phyloP scores from a whole-genome alignment of 148 eudicot species.

The Chenopodium album region DNA sequence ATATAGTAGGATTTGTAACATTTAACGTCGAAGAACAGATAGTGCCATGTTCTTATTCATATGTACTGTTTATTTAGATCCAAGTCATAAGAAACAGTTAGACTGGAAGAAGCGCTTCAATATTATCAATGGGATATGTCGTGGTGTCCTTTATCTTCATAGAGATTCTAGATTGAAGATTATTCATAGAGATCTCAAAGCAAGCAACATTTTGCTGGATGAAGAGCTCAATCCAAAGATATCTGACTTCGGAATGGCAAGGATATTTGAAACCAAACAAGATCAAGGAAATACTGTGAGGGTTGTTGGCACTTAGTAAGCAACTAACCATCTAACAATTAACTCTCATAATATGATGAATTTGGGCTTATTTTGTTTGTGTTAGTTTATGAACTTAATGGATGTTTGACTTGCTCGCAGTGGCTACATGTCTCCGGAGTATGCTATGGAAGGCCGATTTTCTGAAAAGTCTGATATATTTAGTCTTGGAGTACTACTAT shows the following conservation, averaged over 20 bases:
- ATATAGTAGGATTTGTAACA: no score
- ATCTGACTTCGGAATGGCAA: conserved; percentile 50
- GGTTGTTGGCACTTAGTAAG: conserved; percentile 52
- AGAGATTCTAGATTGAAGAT: conserved; percentile 23
- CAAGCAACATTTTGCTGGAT: conserved; percentile 26
- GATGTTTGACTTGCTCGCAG: conserved; percentile 14
- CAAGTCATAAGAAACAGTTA: neutral
- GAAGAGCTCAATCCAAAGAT: conserved; percentile 30
- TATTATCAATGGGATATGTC: conserved; percentile 35
- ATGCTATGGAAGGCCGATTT: conserved; percentile 51
- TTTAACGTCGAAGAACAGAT: no score
- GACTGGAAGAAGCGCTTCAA: conserved; percentile 34
- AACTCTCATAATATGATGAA: no score
- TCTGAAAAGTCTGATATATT: conserved; percentile 58
- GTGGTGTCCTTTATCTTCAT: conserved; percentile 34
- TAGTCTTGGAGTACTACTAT: conserved; percentile 47
- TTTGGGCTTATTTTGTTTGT: no score
- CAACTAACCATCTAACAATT: no score
- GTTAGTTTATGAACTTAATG: no score
- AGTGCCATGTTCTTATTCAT: no score
- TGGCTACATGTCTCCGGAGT: conserved; percentile 61
- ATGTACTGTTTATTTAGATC: no score
- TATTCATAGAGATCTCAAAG: no score
- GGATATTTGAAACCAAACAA: conserved; percentile 31
- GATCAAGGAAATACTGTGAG: conserved; percentile 34